Base-by-base conservation (phyloP, 164 flowering plant genomes). In the Vitis cinerea region DNA sequence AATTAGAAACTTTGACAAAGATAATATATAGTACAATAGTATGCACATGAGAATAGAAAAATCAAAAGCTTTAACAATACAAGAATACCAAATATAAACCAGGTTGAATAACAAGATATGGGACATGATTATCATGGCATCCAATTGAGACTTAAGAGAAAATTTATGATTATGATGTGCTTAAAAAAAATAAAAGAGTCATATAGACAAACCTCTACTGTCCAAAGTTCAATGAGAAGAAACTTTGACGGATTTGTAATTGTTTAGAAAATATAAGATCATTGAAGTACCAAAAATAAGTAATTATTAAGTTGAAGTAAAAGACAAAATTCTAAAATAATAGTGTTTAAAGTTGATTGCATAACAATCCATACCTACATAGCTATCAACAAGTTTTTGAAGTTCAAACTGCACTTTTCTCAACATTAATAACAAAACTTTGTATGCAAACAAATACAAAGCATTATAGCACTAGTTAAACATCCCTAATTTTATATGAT, bases 191-290 rank as follows among this genome's bases (percentile, higher is more conserved):
- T 15, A 48, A 65, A n/a, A 47, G 8, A 65, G 29, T 51, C 3
- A 54, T 14, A 65, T 19, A 50, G 44, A 76, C 88, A 66, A 71
- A 90, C 92, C 92, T 90, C 93, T 69, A 90, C 90, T 29, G 85
- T 88, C 57, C 83, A 83, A 58, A 90, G 88, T 79, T 90, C 90
- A 75, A 78, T 84, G 31, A 90, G 88, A 72, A 88, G 87, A 70
- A 90, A 90, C 69, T 90, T 92, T 44, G 95, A 88, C 50, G 92
- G 92, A 47, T 79, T 83, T 70, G 93, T 88, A 52, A 90, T 87
- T 29, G 91, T 90, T 72, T 71, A 10, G 63, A 82, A 59, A 61
- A 90, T 73, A 75, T 90, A 87, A 52, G 87, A 75, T 5, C 95
- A 87, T 91, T 90, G 89, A 52, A 62, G 62, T n/a, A 60, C 8